Base-by-base conservation (phyloP, 805 yeast genomes). In the Candida tammaniensis region DNA sequence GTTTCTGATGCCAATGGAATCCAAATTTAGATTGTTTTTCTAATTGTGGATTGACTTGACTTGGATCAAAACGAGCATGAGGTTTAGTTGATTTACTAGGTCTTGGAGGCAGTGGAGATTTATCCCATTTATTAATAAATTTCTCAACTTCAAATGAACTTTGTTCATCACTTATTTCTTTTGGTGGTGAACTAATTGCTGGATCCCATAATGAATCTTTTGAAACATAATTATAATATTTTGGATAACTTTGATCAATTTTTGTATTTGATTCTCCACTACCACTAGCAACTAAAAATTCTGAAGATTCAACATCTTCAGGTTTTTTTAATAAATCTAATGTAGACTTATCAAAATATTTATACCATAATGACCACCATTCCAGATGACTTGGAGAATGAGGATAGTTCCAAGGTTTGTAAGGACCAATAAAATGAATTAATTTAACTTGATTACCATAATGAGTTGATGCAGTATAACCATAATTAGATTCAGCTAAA, bases 371-470 rank as follows among this genome's bases (percentile, higher is more conserved):
- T 13, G 43, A 42, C 73, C 73, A 68, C 74, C 74, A 68, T 29
- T 42, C 48, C 21, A 41, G 42, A 36, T 55, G 57, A 17, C 53
- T 27, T 5, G 47, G 47, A 5, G 47, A 28, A 5, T 50, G 31
- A 13, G 43, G 29, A 23, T 42, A 38, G 9, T 46, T 63, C 80
- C 85, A 76, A 0, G 86, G 86, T 47, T 80, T 80, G 10, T 49
- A 46, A 3, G 72, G 60, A 0, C 91, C 91, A 42, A 84, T 82
- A 48, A 74, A 84, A 54, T 84, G 93, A 7, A 81, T 59, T 27
- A 79, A 55, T 30, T 75, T 78, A 27, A 76, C 67, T 37, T 55
- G 54, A 7, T 56, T 43, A 9, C 45, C 34, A 22, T 35, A 42
- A 39, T 44, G 46, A 4, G 29, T 33, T 13, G 43, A 24, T 1